phyloP scores from a whole-genome alignment of 805 yeast species.

The Ogataea salicorniae region DNA sequence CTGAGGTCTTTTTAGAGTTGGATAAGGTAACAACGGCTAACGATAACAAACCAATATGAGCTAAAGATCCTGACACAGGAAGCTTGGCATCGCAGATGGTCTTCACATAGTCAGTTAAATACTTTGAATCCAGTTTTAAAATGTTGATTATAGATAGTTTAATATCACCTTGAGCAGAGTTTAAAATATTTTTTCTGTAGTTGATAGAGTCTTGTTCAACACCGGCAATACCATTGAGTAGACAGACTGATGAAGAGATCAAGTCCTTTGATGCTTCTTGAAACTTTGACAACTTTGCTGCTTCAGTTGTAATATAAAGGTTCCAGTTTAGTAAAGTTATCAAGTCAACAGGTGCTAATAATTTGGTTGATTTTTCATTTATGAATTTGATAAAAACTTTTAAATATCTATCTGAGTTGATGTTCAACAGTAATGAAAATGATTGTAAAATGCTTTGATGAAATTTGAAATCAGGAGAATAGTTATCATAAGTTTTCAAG shows the following conservation, averaged over 20 bases:
- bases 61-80: conserved; percentile 17
- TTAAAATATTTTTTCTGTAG: conserved; percentile 31
- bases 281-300: conserved; percentile 22
- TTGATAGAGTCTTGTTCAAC: conserved; percentile 26
- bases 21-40: conserved; percentile 2
- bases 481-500: conserved; percentile 42
- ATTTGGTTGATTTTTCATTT: conserved; percentile 25
- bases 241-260: conserved; percentile 30
- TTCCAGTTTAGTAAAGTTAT: conserved; percentile 57
- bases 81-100: conserved; percentile 14
- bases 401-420: conserved; percentile 25
- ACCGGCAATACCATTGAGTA: conserved; percentile 35
- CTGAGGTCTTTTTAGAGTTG: neutral
- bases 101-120: conserved; percentile 3
- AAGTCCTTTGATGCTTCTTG: conserved; percentile 16
- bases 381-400: conserved; percentile 37
- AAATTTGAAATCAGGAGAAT: conserved; percentile 46
- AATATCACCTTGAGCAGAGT: conserved; percentile 29
- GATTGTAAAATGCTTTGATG: conserved; percentile 37
- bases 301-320: conserved; percentile 31
- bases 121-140: conserved; percentile 17
- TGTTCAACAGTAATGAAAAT: conserved; percentile 33
- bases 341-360: conserved; percentile 51
- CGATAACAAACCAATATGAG: conserved; percentile 19
- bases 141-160: conserved; percentile 15